Percentiles rank a stretch among this genome's conserved stretches.
phyloP scores from a whole-genome alignment of 2,329 filamentous ascomycete genomes.

The Aspergillus fructus region DNA sequence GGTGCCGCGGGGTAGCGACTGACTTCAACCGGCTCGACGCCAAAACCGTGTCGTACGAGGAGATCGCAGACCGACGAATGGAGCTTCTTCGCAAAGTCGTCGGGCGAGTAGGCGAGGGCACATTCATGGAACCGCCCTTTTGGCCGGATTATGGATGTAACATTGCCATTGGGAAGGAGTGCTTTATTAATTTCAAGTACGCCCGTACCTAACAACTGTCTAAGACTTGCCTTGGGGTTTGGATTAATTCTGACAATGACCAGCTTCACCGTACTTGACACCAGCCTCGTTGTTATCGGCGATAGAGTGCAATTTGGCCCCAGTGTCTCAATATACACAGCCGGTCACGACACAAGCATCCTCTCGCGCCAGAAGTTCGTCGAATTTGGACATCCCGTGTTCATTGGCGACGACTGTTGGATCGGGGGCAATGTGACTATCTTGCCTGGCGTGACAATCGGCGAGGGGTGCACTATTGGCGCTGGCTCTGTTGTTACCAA shows the following conservation, averaged over 20 bases:
- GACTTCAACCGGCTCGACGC: constrained; percentile 33
- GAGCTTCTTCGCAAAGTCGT: constrained; percentile 28
- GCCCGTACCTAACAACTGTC: background rate
- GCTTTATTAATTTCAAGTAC: constrained; percentile 36
- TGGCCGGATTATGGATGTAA: constrained; percentile 35
- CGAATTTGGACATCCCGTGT: constrained; percentile 51
- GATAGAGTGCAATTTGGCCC: constrained; percentile 55
- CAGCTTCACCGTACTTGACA: constrained; percentile 59
- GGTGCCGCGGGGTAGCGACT: constrained; percentile 24
- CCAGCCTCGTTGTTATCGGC: constrained; percentile 54
- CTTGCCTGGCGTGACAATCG: background rate
- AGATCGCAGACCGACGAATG: constrained; percentile 25
- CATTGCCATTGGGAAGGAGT: constrained; percentile 29
- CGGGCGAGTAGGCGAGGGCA: constrained; percentile 28
- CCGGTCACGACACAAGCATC: constrained; percentile 47
- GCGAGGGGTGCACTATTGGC: background rate
- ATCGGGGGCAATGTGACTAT: constrained; percentile 50
- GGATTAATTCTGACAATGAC: background rate
- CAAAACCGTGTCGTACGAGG: constrained; percentile 25
- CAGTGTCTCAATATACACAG: constrained; percentile 53
- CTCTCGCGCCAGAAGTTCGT: constrained; percentile 48
- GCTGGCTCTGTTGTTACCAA: background rate
- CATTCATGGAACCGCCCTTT: constrained; percentile 34
- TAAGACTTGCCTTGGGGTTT: too few relatives aligned
- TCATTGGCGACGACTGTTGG: constrained; percentile 51